Base-by-base conservation (phyloP, 2,329 filamentous ascomycete genomes). In the Cercospora sojina region DNA sequence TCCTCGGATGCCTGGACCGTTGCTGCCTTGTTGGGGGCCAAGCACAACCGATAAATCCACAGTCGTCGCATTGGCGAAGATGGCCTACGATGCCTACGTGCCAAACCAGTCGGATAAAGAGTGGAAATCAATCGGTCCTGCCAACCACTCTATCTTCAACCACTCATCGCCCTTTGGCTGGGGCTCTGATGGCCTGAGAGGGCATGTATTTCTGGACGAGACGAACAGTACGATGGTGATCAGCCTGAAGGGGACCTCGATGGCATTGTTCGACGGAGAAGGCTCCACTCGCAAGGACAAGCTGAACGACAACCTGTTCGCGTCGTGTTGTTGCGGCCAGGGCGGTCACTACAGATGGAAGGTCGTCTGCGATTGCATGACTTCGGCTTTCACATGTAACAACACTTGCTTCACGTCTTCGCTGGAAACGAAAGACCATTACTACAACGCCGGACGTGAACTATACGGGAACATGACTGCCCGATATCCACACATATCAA, bases 221-320 rank as follows among this genome's bases (percentile, higher is more conserved):
- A 86, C 81, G 35, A 97, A 98, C 78, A 87, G 87, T 35, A 98
- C 94, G 1, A 85, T 98, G 62, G 88, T 98, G 47, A 95, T 98
- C 70, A 93, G 92, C 4, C 80, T 99, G 64, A 99, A 99, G 80
- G 94, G 94, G 59, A 74, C 68, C 55, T 73, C 64, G 29, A 63
- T 64, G 2, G 94, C 95, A 12, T 89, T 98, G 3, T 98, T 97
- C 76, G 94, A 98, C 77, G 95, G 95, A 16, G 91, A 93, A 47
- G 94, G 93, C 59, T 97, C 95, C 1, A 97, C 94, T 0, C 96
- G 93, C 23, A 97, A 97, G 72, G 95, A 99, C 81, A 99, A 99
- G 81, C 84, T 93, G 75, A 99, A 98, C 77, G 95, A 98, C 80
- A 99, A 99, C 77, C 84, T 99, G 12, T 97, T 96, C 79, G 97